These are phyloP conservation scores for Aspergillus nomiae DNA, from an alignment of 2,329 filamentous ascomycete genomes.

Conservation along the genomic window DNA sequence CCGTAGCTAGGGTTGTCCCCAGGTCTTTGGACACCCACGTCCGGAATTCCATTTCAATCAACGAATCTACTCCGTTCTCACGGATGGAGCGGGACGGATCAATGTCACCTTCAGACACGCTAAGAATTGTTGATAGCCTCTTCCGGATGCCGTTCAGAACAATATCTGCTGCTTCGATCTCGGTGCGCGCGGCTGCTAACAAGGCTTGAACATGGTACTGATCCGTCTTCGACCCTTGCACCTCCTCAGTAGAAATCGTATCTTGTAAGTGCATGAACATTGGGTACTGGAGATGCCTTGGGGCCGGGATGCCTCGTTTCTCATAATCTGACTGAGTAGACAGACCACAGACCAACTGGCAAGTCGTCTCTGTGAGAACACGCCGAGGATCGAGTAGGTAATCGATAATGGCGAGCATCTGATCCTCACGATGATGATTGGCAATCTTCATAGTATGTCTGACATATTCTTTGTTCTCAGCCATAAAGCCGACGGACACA, in stretches of 20 bases:
- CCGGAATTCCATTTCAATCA: constrained; percentile 28
- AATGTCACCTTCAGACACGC: constrained; percentile 23
- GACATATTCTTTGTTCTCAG: neutral
- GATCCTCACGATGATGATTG: neutral
- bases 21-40: constrained; percentile 27
- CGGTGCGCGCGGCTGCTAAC: neutral
- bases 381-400: neutral
- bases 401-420: neutral
- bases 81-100: constrained; percentile 16
- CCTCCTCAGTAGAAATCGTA: neutral
- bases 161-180: neutral
- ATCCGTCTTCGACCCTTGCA: neutral
- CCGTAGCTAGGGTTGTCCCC: constrained; percentile 2
- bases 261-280: neutral
- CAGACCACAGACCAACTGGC: neutral
- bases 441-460: neutral
- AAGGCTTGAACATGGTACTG: neutral
- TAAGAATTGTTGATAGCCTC: constrained; percentile 17
- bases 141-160: constrained; percentile 1
- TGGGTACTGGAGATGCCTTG: neutral
- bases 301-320: neutral
- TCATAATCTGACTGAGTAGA: neutral
- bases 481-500: neutral
- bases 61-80: constrained; percentile 26
- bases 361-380: neutral